These are phyloP conservation scores for Noccaea bulbosa DNA, from an alignment of 345 rosid genomes.

Conservation along the genomic window DNA sequence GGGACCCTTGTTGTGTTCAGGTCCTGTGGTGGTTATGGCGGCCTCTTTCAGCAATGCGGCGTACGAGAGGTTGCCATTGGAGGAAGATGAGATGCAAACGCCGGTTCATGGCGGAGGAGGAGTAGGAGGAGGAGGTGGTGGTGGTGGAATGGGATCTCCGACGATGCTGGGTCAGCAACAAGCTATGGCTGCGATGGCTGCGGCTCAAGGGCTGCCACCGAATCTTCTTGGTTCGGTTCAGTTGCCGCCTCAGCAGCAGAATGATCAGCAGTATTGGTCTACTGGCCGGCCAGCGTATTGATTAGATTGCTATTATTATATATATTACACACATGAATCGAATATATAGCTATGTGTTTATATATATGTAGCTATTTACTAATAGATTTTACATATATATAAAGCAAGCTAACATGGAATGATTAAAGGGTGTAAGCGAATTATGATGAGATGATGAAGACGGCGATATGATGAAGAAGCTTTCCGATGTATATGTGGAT, in stretches of 20 bases:
- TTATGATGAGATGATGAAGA: conserved; percentile 21
- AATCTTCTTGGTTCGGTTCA: conserved; percentile 89
- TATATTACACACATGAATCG: conserved; percentile 10
- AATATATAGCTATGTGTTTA: conserved; percentile 34
- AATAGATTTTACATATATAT: conserved; percentile 43
- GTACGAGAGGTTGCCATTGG: conserved; percentile 91
- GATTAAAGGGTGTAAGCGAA: conserved; percentile 21
- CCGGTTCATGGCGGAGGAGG: conserved; percentile 26
- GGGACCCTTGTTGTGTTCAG: conserved; percentile 77
- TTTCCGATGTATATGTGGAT: conserved; percentile 32
- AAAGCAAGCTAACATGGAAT: conserved; percentile 38
- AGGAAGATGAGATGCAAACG: conserved; percentile 79
- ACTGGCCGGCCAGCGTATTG: conserved; percentile 76
- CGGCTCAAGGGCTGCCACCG: conserved; percentile 75
- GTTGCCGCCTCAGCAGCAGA: conserved; percentile 51
- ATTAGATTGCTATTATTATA: conserved; percentile 32
- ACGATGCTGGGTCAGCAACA: conserved; percentile 65
- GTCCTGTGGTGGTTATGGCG: conserved; percentile 98
- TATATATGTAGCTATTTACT: conserved; percentile 43
- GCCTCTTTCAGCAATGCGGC: conserved; percentile 99
- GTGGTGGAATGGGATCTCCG: conserved; percentile 77
- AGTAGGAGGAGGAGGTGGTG: conserved; percentile 51
- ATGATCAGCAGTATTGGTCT: conserved; percentile 80
- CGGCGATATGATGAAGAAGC: conserved; percentile 29
- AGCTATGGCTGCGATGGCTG: conserved; percentile 56